These are phyloP conservation scores for Pseudocercospora pini-densiflorae DNA, from an alignment of 2,329 filamentous ascomycete genomes.

Conservation along the genomic window DNA sequence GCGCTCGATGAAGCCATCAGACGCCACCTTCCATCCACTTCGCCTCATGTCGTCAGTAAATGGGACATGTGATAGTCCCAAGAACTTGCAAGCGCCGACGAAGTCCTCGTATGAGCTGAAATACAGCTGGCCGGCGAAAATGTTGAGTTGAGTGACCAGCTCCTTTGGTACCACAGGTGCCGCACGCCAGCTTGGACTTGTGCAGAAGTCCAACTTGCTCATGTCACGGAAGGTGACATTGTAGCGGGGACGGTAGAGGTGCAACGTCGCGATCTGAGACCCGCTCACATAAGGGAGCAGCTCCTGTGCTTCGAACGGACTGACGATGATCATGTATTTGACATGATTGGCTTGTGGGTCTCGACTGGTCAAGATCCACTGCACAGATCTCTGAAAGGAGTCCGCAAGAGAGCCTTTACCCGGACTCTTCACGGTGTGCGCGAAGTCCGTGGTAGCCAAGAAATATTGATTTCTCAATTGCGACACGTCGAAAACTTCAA, in stretches of 20 bases:
- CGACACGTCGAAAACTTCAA: conserved; percentile 12
- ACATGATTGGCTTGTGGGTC: conserved; percentile 14
- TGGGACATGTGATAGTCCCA: conserved; percentile 21
- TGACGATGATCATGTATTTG: conserved; percentile 58
- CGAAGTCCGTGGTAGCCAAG: conserved; percentile 19
- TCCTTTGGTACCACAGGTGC: background rate
- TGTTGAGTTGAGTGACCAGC: conserved; percentile 55
- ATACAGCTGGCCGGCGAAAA: conserved; percentile 73
- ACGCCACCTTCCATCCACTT: conserved; percentile 21
- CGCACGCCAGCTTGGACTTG: conserved; percentile 33
- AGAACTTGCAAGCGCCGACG: conserved; percentile 19
- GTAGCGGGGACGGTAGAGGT: conserved; percentile 58
- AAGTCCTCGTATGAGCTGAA: conserved; percentile 62
- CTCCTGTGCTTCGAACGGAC: conserved; percentile 63
- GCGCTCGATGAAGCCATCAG: conserved; percentile 27
- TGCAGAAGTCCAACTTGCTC: conserved; percentile 53
- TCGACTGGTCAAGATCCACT: conserved; percentile 56
- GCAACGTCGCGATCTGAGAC: conserved; percentile 42
- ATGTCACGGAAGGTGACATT: conserved; percentile 44
- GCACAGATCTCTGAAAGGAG: conserved; percentile 57
- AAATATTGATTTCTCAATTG: conserved; percentile 1
- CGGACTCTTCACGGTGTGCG: conserved; percentile 4
- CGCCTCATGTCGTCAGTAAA: conserved; percentile 12
- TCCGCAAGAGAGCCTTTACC: conserved; percentile 42
- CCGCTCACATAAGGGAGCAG: conserved; percentile 50